These are phyloP conservation scores for Penicillium odoratum DNA, from an alignment of 495 filamentous ascomycete genomes.

Conservation along the genomic window DNA sequence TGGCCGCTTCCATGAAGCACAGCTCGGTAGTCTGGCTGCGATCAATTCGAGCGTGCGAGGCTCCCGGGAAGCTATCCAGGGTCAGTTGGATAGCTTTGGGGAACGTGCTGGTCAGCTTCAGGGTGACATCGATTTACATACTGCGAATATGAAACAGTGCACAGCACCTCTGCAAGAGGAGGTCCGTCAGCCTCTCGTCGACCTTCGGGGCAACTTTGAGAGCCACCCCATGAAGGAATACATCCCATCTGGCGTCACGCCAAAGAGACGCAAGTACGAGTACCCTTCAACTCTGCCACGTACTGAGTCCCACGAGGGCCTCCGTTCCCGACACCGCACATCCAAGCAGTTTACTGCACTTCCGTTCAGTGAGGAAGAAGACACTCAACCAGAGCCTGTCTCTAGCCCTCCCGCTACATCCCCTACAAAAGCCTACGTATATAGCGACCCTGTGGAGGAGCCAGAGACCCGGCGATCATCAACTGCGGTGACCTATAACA, in stretches of 20 bases:
- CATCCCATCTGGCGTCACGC: constrained; percentile 78
- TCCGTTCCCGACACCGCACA: constrained; percentile 60
- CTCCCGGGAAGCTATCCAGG: constrained; percentile 68
- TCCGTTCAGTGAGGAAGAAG: constrained; percentile 34
- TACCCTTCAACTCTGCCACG: constrained; percentile 75
- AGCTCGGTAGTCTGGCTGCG: constrained; percentile 57
- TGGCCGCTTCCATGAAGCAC: constrained; percentile 66
- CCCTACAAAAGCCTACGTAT: constrained; percentile 43
- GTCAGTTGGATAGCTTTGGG: constrained; percentile 62
- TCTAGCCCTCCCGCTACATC: constrained; percentile 25
- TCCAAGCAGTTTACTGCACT: constrained; percentile 39
- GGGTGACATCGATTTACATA: constrained; percentile 58
- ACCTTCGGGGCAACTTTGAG: constrained; percentile 65
- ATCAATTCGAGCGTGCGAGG: constrained; percentile 64
- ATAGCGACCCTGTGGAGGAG: constrained; percentile 45
- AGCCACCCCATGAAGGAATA: constrained; percentile 71
- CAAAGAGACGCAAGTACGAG: constrained; percentile 71
- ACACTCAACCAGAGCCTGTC: constrained; percentile 19
- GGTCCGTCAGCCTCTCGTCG: constrained; percentile 65
- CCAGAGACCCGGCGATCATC: constrained; percentile 40
- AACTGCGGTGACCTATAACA: constrained; percentile 38
- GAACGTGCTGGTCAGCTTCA: constrained; percentile 63
- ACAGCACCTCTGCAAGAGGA: constrained; percentile 59
- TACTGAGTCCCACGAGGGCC: constrained; percentile 67
- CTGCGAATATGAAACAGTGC: constrained; percentile 50